A percentile compares a stretch with the other conserved stretches of the same genome.
These are phyloP conservation scores for Lipomyces yamadae DNA, from an alignment of 805 yeast species.

Conservation along the genomic window DNA sequence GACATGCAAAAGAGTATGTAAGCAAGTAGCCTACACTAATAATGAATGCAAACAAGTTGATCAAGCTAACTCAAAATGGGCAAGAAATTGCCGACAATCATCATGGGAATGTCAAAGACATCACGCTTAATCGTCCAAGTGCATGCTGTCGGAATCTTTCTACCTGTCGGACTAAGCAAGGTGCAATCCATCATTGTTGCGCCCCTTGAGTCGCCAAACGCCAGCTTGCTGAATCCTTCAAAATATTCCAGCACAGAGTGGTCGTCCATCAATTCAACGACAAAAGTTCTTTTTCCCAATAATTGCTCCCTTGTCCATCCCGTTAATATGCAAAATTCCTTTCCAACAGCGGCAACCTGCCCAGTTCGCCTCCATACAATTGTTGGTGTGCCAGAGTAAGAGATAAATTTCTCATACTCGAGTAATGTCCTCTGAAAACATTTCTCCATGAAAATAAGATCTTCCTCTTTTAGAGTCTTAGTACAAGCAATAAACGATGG, in stretches of 20 bases:
- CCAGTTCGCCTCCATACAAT: constrained; percentile 96
- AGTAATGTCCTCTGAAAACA: constrained; percentile 90
- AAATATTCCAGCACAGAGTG: constrained; percentile 85
- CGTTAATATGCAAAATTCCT: constrained; percentile 85
- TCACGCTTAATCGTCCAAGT: constrained; percentile 94
- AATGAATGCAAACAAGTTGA: not conserved
- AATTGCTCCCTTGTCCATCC: constrained; percentile 84
- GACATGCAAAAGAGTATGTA: not conserved
- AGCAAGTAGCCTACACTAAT: not conserved
- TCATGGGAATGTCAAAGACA: constrained; percentile 95
- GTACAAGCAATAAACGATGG: constrained; percentile 94
- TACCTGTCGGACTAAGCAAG: constrained; percentile 58
- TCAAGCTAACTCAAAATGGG: constrained; percentile 58
- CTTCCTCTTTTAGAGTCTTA: constrained; percentile 84
- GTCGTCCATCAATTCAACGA: constrained; percentile 73
- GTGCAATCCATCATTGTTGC: constrained; percentile 88
- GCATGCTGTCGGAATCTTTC: constrained; percentile 69
- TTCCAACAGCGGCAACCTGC: constrained; percentile 93
- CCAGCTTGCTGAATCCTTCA: constrained; percentile 78
- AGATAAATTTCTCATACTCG: constrained; percentile 84
- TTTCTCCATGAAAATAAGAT: constrained; percentile 92
- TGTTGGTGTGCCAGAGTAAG: constrained; percentile 89
- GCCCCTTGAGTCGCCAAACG: constrained; percentile 89
- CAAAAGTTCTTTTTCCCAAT: constrained; percentile 68
- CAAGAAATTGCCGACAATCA: constrained; percentile 91